Evolutionary conservation across 176 grass and related monocot genomes (phyloP), one percentile per base, ranked within the genome.

Genomic region (Aegilops speltoides): DNA sequence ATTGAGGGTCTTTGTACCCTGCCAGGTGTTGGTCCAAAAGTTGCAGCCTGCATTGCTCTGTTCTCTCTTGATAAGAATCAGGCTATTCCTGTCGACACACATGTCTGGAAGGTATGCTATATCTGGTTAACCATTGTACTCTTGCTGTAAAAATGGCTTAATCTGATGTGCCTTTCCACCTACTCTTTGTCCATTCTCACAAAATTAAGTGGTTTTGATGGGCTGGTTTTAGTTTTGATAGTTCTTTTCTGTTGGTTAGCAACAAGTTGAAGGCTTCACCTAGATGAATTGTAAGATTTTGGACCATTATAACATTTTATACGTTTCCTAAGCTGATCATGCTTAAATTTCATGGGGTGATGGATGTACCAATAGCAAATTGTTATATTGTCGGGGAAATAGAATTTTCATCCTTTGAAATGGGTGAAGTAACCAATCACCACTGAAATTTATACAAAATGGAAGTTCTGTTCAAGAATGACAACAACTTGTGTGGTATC

Each of bases 21-120:
- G 43, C 94, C 92, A 17, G 97, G 97, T 66, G 97, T 98, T 64
- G 94, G 97, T 37, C 94, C 97, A 34, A 96, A 96, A 89, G 94
- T 98, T 64, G 97, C 97, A 73, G 90, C 97, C 60, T 98, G 92
- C 81, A 92, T 98, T 85, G 92, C 92, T 75, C 88, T 98, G 22
- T 98, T 98, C 88, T 98, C 97, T 38, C 93, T 98, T 34, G 92
- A 98, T 80, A 88, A 98, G 83, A 93, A 98, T 64, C 97, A 98
- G 82, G 92, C 92, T 64, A 88, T 98, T 88, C 97, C 94, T 86
- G 90, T 98, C 4, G 97, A 98, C 43, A 98, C 92, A 66, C 97
- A 98, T 90, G 97, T 96, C 73, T 96, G 94, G 94, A 91, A 94
- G 93, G 94, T 98, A 73, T 80, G 24, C 12, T 72, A 80, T 80